phyloP scores from a whole-genome alignment of 2,329 filamentous ascomycete genomes.

The Fusarium sambucinum region DNA sequence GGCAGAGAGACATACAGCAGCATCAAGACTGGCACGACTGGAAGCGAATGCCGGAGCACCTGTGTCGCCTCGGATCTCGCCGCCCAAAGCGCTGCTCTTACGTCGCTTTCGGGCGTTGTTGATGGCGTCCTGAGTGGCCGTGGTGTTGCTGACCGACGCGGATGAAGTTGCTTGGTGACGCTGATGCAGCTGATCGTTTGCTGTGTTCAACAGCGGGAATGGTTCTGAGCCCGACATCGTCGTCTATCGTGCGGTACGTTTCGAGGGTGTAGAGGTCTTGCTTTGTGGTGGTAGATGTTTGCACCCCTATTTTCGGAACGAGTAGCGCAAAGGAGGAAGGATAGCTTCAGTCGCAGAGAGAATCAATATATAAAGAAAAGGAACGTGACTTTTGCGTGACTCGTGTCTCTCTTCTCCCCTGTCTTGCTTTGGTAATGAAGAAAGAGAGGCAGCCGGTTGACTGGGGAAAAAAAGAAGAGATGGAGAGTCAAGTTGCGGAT shows the following conservation, averaged over 20 bases:
- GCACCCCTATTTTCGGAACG: slow-evolving; percentile 33
- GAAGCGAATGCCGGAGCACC: slow-evolving; percentile 67
- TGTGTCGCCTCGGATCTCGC: slow-evolving; percentile 67
- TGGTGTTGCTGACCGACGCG: slow-evolving; percentile 35
- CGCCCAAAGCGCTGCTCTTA: slow-evolving; percentile 68
- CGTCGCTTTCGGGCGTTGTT: slow-evolving; percentile 61
- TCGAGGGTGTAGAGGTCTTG: neutral
- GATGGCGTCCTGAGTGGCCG: slow-evolving; percentile 48
- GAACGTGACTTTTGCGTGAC: slow-evolving; percentile 6
- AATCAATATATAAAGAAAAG: slow-evolving; percentile 12
- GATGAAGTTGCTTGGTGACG: slow-evolving; percentile 45
- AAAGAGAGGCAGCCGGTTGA: slow-evolving; percentile 7
- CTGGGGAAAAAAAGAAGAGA: neutral
- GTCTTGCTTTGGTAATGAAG: neutral
- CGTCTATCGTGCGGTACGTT: slow-evolving; percentile 1
- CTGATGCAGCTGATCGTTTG: slow-evolving; percentile 62
- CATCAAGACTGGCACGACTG: slow-evolving; percentile 60
- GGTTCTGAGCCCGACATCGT: slow-evolving; percentile 64
- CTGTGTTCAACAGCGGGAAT: slow-evolving; percentile 66
- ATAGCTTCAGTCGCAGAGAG: slow-evolving; percentile 5
- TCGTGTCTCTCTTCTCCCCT: slow-evolving; percentile 2
- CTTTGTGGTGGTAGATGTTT: slow-evolving; percentile 14
- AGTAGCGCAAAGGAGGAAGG: neutral
- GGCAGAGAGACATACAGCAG: slow-evolving; percentile 29
- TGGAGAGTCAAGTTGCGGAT: slow-evolving; percentile 21